phyloP scores from a whole-genome alignment of 208 protist genomes.

The Leishmania turanica region DNA sequence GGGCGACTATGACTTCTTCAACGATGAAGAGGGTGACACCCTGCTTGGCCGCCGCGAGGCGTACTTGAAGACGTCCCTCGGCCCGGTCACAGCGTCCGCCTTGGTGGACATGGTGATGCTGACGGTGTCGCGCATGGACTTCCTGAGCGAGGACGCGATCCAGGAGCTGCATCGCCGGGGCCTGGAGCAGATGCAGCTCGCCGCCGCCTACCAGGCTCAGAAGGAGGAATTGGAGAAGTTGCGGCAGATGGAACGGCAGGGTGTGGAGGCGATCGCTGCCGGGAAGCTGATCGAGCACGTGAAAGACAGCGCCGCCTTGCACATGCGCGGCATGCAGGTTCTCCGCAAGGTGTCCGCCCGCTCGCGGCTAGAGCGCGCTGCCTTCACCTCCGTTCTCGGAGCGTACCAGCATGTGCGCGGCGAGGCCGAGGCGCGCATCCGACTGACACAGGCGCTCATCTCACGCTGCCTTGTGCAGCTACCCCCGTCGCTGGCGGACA shows the following conservation, averaged over 20 bases:
- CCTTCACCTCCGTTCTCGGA: constrained; percentile 60
- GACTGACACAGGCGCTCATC: constrained; percentile 67
- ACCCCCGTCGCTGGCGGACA: constrained; percentile 50
- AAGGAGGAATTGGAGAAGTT: constrained; percentile 68
- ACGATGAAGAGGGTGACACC: constrained; percentile 25
- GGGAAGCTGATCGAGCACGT: constrained; percentile 66
- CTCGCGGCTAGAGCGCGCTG: constrained; percentile 46
- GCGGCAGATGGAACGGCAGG: constrained; percentile 63
- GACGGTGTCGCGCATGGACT: constrained; percentile 50
- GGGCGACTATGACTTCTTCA: constrained; percentile 26
- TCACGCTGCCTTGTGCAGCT: constrained; percentile 70
- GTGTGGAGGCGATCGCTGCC: constrained; percentile 73
- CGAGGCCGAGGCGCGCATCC: constrained; percentile 59
- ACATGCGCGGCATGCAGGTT: constrained; percentile 46
- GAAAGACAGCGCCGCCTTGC: constrained; percentile 52
- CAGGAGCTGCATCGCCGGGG: constrained; percentile 54
- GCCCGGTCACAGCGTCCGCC: constrained; percentile 44
- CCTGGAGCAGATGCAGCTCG: constrained; percentile 62
- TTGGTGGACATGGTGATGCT: constrained; percentile 82
- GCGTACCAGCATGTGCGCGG: constrained; percentile 46
- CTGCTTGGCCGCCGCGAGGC: constrained; percentile 32
- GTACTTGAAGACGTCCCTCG: constrained; percentile 51
- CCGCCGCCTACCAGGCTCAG: constrained; percentile 64
- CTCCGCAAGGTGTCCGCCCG: constrained; percentile 52
- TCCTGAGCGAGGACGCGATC: constrained; percentile 47